These are phyloP conservation scores for Aspergillus texensis DNA, from an alignment of 2,329 filamentous ascomycete species.

Conservation along the genomic window DNA sequence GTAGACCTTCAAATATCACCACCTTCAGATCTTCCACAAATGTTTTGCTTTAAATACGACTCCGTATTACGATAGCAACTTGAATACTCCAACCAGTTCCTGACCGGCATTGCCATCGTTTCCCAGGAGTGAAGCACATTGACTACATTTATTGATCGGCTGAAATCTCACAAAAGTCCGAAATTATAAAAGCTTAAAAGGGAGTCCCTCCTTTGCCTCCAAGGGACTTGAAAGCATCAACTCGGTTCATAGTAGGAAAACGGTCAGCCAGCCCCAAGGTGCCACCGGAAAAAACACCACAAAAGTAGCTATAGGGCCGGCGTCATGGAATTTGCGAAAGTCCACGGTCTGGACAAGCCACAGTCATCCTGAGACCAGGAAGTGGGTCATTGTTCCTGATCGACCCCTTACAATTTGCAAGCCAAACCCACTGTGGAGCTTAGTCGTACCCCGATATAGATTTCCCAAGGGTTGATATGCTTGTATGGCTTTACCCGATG, in stretches of 20 bases:
- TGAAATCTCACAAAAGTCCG: too few species aligned
- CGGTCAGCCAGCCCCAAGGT: neutral
- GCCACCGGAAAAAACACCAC: neutral
- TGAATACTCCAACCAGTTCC: too few species aligned
- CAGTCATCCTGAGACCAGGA: neutral
- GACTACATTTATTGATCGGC: too few species aligned
- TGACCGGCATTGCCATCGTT: too few species aligned
- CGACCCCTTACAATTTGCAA: neutral
- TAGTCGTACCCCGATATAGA: neutral
- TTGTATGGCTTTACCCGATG: neutral
- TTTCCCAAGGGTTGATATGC: too few species aligned
- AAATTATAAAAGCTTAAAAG: accelerated
- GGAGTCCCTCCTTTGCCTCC: too few species aligned
- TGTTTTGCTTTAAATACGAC: neutral
- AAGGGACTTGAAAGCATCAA: too few species aligned
- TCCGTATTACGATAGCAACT: neutral
- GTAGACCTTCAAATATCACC: neutral
- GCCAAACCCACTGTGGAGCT: neutral
- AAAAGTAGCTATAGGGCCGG: neutral
- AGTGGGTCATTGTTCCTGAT: neutral
- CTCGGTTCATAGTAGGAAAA: neutral
- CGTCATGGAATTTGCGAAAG: neutral
- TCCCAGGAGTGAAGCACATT: too few species aligned
- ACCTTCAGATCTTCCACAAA: neutral
- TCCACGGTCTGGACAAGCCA: neutral